phyloP scores from a whole-genome alignment of 179 eudicot genomes.

The Carnegiea gigantea region DNA sequence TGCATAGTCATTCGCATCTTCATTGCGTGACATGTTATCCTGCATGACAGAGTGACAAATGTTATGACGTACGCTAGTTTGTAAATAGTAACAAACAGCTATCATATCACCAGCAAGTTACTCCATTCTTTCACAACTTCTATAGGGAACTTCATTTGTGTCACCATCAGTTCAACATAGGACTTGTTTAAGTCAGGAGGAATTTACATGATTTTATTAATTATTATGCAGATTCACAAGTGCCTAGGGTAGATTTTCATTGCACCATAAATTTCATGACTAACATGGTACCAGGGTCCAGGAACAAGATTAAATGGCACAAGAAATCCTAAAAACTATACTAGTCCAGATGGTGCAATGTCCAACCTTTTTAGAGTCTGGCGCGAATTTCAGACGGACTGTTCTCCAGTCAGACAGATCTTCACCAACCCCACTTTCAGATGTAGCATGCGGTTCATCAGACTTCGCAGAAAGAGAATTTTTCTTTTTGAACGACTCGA shows the following conservation, averaged over 20 bases:
- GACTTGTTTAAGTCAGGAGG: background rate
- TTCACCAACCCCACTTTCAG: constrained; percentile 40
- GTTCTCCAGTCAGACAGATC: constrained; percentile 67
- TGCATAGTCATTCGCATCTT: constrained; percentile 76
- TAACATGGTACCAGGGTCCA: background rate
- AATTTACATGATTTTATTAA: no score
- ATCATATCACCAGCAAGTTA: background rate
- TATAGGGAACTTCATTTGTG: no score
- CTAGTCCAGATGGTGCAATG: background rate
- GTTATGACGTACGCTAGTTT: background rate
- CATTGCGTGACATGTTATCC: constrained; percentile 73
- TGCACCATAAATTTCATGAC: background rate
- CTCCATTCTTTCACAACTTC: no score
- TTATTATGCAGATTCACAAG: background rate
- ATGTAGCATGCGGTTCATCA: constrained; percentile 35
- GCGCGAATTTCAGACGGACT: constrained; percentile 55
- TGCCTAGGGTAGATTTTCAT: background rate
- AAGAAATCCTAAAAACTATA: background rate
- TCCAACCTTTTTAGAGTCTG: constrained; percentile 65
- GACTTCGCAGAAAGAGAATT: constrained; percentile 38
- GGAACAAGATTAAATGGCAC: background rate
- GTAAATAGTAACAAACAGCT: background rate
- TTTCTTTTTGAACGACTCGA: constrained; percentile 58
- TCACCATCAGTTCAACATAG: no score
- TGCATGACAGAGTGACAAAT: constrained; percentile 26